Conservation (phyloP, 164 flowering plant species). For the Saururus chinensis region DNA sequence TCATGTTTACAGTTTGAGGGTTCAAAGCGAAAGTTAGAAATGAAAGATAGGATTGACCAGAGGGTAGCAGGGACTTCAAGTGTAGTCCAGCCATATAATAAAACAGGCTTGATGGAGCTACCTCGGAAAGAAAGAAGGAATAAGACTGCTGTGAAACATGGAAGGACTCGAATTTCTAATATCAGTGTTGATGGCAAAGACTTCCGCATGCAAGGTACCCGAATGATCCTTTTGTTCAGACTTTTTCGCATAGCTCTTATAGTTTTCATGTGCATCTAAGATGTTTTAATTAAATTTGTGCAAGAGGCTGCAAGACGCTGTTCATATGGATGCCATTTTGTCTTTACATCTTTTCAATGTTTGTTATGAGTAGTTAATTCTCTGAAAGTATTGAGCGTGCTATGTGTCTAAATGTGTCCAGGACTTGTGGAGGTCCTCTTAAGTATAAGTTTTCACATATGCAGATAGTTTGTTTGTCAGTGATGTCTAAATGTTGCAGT, state of each 20-base stretch:
- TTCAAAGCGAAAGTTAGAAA: conserved; percentile 10
- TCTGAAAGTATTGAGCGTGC: neutral
- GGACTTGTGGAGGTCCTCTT: neutral
- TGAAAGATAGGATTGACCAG: conserved; percentile 3
- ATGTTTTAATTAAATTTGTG: no score
- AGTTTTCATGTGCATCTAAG: neutral
- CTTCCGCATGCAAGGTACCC: conserved; percentile 21
- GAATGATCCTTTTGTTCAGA: neutral
- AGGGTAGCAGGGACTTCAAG: conserved; percentile 8
- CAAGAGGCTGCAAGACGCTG: no score
- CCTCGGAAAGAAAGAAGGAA: conserved; percentile 20
- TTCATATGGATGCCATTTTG: neutral
- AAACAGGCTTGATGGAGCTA: conserved; percentile 12
- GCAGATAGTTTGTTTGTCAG: neutral
- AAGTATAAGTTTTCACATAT: neutral
- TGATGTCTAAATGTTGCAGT: no score
- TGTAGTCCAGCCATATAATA: conserved; percentile 36
- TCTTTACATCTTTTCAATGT: neutral
- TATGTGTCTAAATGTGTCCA: neutral
- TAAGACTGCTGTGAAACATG: conserved; percentile 17
- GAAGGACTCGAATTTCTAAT: conserved; percentile 15
- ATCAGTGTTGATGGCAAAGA: conserved; percentile 12
- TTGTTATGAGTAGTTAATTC: no score
- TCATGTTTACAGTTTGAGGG: conserved; percentile 6
- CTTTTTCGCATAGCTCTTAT: neutral